Evolutionary conservation across 169 alveolate genomes (phyloP), one percentile per base, ranked within the genome.

Genomic region (Plasmodium inui): DNA sequence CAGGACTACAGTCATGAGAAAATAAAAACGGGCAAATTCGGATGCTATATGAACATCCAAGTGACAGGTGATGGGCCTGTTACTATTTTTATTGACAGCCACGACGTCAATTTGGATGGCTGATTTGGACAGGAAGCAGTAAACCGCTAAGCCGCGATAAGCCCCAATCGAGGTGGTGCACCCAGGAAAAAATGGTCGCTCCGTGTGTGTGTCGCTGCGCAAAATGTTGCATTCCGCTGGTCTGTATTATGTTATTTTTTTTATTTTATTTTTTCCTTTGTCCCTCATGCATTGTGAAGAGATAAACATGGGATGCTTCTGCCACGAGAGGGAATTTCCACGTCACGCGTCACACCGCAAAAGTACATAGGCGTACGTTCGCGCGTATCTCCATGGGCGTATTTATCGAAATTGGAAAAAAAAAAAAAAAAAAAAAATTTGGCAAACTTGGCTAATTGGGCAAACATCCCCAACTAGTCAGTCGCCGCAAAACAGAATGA

Each of bases 61-160:
- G 95, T 97, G 22, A 97, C 95, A 14, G 95, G 97, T 92, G 99
- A 98, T 96, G 99, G 99, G 0, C 99, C 99, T 46, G 99, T 98
- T 17, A 98, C 99, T 46, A 94, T 98, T 41, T 61, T 76, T 19
- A 26, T 96, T 53, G 97, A 96, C 32, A 92, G 92, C 26, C 94
- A 84, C 82, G 94, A 88, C 61, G 76, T 88, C 19, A 88, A 76
- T 76, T 44, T 88, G 22, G 44, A 12, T 32, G 34, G 22, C 41
- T 22, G 44, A 19, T 2, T 32, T 34, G 70, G 57, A 46, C 2
- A 5, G 57, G n/a, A 41, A 7, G 44, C 44, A 37, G 50, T 41
- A 41, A 41, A 41, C 50, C 3, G 9, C 14, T 41, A 41, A 10
- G 14, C 50, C 2, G 50, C 1, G 50, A 41, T 41, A 41, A 14